A percentile compares a stretch with the other conserved stretches of the same genome.
These are phyloP conservation scores for Ceratobasidium sp. DNA, from an alignment of 1,284 basidiomycete genomes.

Conservation along the genomic window DNA sequence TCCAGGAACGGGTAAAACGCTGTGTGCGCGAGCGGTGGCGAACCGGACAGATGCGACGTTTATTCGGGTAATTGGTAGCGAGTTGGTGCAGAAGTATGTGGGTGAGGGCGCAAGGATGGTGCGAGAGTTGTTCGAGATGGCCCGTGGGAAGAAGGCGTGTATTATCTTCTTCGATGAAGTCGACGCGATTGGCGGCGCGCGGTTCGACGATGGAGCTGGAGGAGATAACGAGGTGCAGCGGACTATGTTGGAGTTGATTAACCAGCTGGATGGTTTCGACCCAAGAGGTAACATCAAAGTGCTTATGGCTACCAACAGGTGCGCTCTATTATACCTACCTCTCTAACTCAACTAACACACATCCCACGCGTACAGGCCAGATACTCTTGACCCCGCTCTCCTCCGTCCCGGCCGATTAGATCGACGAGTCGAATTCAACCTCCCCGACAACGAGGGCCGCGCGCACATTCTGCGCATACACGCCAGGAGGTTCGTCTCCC, in stretches of 20 bases:
- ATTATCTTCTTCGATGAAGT: constrained; percentile 99
- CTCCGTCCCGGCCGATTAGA: constrained; percentile 96
- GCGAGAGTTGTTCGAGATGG: constrained; percentile 99
- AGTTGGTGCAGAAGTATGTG: constrained; percentile 99
- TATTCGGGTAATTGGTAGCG: constrained; percentile 98
- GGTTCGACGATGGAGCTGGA: constrained; percentile 98
- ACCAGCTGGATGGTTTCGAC: constrained; percentile 99
- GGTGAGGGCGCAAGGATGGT: constrained; percentile 99
- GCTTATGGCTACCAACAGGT: constrained; percentile 98
- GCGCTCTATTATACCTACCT: constrained; percentile 47
- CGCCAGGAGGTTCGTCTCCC: constrained; percentile 80
- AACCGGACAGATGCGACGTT: constrained; percentile 99
- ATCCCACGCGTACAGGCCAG: constrained; percentile 70
- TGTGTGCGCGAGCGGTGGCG: constrained; percentile 97
- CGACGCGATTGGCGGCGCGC: constrained; percentile 97
- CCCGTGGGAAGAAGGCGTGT: constrained; percentile 97
- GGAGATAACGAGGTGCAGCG: constrained; percentile 99
- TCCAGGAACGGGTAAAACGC: constrained; percentile 98
- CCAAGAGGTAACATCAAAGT: constrained; percentile 99
- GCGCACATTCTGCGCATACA: constrained; percentile 98
- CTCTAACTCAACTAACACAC: not conserved
- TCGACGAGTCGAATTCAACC: constrained; percentile 93
- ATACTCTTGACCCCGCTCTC: constrained; percentile 97
- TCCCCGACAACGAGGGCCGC: constrained; percentile 96
- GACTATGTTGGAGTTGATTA: constrained; percentile 99